These are phyloP conservation scores for Cydonia oblonga DNA, from an alignment of 331 rosid species.

Conservation along the genomic window DNA sequence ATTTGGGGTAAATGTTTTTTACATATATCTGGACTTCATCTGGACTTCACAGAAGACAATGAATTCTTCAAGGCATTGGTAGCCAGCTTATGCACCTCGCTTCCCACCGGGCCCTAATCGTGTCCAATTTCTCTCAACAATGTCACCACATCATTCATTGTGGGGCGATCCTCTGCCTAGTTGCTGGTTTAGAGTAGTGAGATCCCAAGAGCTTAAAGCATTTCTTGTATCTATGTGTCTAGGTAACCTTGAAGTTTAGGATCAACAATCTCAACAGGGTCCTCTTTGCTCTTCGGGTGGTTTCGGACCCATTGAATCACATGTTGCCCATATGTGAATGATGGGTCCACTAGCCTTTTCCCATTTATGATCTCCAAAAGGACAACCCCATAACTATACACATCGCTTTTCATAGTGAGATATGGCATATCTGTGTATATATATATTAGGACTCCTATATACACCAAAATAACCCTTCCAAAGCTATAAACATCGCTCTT, in stretches of 20 bases:
- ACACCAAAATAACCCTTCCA: too few relatives aligned
- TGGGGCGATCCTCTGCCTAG: conserved; percentile 70
- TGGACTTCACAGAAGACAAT: conserved; percentile 46
- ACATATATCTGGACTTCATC: too few relatives aligned
- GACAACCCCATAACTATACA: conserved; percentile 77
- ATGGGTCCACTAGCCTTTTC: conserved; percentile 65
- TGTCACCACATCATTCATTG: conserved; percentile 90
- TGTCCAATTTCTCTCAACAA: conserved; percentile 60
- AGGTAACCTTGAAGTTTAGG: conserved; percentile 71
- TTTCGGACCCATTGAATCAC: conserved; percentile 76
- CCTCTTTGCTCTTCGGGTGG: conserved; percentile 57
- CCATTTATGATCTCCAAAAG: conserved; percentile 74
- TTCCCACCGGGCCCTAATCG: conserved; percentile 24
- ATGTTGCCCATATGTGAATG: conserved; percentile 63
- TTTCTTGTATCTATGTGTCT: conserved; percentile 68
- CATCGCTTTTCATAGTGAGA: conserved; percentile 74
- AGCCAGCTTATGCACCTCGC: conserved; percentile 43
- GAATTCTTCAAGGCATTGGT: conserved; percentile 25
- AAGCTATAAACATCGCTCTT: too few relatives aligned
- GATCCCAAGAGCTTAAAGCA: conserved; percentile 75
- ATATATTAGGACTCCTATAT: too few relatives aligned
- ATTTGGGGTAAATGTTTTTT: too few relatives aligned
- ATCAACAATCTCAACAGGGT: conserved; percentile 66
- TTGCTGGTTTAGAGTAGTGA: conserved; percentile 67
- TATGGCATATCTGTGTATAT: too few relatives aligned